Percentiles rank a stretch among this genome's conserved stretches.
These are phyloP conservation scores for Pulicaria dysenterica DNA, from an alignment of 129 eudicot genomes.

Conservation along the genomic window DNA sequence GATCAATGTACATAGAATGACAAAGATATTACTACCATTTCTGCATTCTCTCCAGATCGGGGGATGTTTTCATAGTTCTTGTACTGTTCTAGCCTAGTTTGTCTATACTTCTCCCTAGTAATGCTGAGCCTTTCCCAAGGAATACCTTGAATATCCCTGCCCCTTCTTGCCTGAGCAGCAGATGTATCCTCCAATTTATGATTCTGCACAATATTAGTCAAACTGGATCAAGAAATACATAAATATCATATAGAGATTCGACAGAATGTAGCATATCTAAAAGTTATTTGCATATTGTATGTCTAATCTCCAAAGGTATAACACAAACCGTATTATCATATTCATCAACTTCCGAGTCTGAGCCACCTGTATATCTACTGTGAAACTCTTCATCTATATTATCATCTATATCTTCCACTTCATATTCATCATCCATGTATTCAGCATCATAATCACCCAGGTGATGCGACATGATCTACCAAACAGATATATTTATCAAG, in stretches of 20 bases:
- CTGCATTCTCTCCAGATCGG: constrained; percentile 68
- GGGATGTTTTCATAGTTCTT: constrained; percentile 82
- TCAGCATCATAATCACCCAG: constrained; percentile 62
- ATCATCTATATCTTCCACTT: constrained; percentile 75
- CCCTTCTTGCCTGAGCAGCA: constrained; percentile 81
- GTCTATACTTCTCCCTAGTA: constrained; percentile 79
- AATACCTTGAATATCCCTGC: constrained; percentile 89
- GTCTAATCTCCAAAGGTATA: background rate
- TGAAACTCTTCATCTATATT: constrained; percentile 63
- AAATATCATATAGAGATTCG: no score
- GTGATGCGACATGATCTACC: constrained; percentile 68
- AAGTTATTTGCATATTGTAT: constrained; percentile 5
- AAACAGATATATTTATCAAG: constrained; percentile 27
- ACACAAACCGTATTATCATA: constrained; percentile 51
- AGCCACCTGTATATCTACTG: constrained; percentile 48
- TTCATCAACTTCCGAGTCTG: constrained; percentile 75
- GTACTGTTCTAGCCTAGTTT: constrained; percentile 81
- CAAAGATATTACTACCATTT: constrained; percentile 43
- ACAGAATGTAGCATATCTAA: background rate
- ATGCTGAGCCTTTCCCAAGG: constrained; percentile 86
- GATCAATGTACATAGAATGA: no score
- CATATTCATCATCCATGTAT: constrained; percentile 72
- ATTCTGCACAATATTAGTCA: constrained; percentile 33
- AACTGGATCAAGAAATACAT: no score
- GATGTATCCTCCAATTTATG: constrained; percentile 61